A percentile compares a stretch with the other conserved stretches of the same genome.
phyloP scores from a whole-genome alignment of 495 filamentous ascomycete genomes.

The Platismatia glauca region DNA sequence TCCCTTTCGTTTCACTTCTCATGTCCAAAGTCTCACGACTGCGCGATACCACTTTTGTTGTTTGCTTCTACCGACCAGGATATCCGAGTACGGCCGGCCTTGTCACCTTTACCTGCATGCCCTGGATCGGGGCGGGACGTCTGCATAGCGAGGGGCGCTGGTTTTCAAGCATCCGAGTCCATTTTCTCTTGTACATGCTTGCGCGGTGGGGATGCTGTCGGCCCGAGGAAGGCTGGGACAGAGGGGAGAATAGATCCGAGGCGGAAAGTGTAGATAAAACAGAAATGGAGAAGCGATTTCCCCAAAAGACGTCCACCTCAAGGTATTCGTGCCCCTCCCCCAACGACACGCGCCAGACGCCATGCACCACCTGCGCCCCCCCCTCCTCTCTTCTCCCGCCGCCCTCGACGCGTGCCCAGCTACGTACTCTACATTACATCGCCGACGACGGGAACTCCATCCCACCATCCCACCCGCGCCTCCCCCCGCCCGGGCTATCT shows the following conservation, averaged over 20 bases:
- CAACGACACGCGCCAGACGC: too few relatives aligned
- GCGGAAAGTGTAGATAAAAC: background rate
- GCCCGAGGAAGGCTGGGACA: background rate
- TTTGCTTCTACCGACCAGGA: background rate
- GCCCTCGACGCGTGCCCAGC: too few relatives aligned
- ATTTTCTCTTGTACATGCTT: background rate
- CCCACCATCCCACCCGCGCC: too few relatives aligned
- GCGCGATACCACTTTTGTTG: constrained; percentile 3
- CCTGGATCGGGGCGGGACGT: background rate
- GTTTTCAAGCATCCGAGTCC: background rate
- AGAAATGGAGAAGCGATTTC: background rate
- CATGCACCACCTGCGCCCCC: too few relatives aligned
- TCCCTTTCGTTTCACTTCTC: background rate
- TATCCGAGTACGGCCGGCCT: background rate
- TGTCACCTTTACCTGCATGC: background rate
- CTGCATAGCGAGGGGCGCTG: constrained; percentile 15
- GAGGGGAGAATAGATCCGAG: background rate
- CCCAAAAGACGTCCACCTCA: background rate
- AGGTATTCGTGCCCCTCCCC: too few relatives aligned
- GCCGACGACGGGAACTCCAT: too few relatives aligned
- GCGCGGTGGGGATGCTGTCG: background rate
- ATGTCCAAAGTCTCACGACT: constrained; percentile 9
- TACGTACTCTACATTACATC: too few relatives aligned
- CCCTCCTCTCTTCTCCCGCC: too few relatives aligned
- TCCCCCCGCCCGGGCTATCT: too few relatives aligned